A percentile compares a stretch with the other conserved stretches of the same genome.
phyloP scores from a whole-genome alignment of 257 asterid species.

The Solanum chilense region DNA sequence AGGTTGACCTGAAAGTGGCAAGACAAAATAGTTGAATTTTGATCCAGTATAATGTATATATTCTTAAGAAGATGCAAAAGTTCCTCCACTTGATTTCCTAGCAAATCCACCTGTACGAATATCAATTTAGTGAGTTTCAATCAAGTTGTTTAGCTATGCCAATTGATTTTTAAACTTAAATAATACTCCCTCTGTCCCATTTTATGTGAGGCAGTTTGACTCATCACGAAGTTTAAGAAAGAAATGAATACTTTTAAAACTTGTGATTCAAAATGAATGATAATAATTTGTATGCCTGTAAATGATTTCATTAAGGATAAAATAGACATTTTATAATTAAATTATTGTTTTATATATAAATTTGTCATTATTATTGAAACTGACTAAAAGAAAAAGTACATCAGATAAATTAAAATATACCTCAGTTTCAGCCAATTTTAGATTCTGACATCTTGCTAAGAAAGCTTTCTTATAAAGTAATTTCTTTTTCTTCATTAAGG shows the following conservation, averaged over 20 bases:
- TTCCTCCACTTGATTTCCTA: constrained; percentile 69
- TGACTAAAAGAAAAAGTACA: background rate
- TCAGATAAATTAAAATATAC: constrained; percentile 3
- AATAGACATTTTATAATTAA: no score
- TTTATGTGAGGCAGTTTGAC: background rate
- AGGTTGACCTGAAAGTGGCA: constrained; percentile 31
- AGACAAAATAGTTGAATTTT: constrained; percentile 35
- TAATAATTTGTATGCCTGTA: no score
- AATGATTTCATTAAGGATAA: no score
- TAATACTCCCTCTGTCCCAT: background rate
- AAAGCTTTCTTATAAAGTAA: constrained; percentile 59
- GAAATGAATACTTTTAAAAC: no score
- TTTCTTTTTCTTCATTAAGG: constrained; percentile 23
- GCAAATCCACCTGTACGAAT: constrained; percentile 55
- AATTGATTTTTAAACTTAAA: background rate
- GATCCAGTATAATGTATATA: constrained; percentile 29
- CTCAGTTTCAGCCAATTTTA: constrained; percentile 69
- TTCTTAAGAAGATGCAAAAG: constrained; percentile 43
- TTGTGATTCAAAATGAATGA: background rate
- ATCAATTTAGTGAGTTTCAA: background rate
- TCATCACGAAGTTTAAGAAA: no score
- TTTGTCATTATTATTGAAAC: fast-evolving
- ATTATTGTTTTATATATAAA: no score
- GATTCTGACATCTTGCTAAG: constrained; percentile 47
- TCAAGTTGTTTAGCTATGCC: background rate